Percentiles rank a stretch among this genome's conserved stretches.
Evolutionary conservation across 202 grass and related monocot species (phyloP).

Genomic region (Zoysia matrella): DNA sequence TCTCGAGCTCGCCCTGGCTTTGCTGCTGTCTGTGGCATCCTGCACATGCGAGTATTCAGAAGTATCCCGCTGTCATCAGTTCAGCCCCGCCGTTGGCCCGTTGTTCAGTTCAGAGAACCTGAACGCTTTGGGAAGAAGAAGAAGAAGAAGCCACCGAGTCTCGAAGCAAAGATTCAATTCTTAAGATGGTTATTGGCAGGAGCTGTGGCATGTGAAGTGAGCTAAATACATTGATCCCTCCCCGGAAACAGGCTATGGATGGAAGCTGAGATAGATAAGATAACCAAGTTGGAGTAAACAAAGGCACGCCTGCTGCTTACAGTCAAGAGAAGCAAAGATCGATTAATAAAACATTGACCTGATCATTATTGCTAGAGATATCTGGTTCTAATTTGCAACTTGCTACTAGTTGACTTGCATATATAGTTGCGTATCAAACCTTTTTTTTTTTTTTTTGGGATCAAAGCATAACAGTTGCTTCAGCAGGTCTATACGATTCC

Average conservation of each 20-base stretch:
- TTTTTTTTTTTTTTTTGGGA: neutral
- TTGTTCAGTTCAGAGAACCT: slow-evolving; percentile 39
- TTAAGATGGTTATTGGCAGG: neutral
- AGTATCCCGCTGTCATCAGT: neutral
- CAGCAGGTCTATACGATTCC: no score
- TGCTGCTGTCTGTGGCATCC: neutral
- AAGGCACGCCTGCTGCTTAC: neutral
- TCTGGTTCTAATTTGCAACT: neutral
- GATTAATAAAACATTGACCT: slow-evolving; percentile 25
- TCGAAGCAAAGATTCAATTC: neutral
- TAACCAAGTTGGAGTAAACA: slow-evolving; percentile 37
- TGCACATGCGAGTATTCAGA: slow-evolving; percentile 15
- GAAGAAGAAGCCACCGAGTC: neutral
- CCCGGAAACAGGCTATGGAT: neutral
- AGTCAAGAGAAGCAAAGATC: neutral
- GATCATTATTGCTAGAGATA: slow-evolving; percentile 10
- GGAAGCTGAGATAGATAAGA: neutral
- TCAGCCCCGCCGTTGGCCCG: slow-evolving; percentile 4
- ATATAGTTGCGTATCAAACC: neutral
- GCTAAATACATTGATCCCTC: slow-evolving; percentile 16
- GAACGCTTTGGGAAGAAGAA: neutral
- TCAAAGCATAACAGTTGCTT: neutral
- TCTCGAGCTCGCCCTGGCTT: neutral
- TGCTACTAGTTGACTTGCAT: slow-evolving; percentile 30
- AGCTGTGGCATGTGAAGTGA: neutral